A percentile compares a stretch with the other conserved stretches of the same genome.
phyloP scores from a whole-genome alignment of 1,139 yeast genomes.

The Suhomyces terraborum region DNA sequence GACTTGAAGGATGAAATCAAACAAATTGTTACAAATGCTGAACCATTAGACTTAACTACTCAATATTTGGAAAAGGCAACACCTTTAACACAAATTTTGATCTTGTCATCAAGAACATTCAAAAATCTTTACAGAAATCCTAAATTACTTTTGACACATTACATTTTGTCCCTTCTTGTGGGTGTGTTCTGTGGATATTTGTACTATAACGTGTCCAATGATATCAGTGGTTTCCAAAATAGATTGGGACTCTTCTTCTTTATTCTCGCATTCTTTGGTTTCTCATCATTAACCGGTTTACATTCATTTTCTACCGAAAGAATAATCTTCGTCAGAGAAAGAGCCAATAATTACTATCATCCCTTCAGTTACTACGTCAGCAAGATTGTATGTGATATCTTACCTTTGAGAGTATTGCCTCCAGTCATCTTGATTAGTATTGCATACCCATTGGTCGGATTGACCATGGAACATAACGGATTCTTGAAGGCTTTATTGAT shows the following conservation, averaged over 20 bases:
- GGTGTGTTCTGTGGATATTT: slow-evolving; percentile 85
- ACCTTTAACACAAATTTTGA: slow-evolving; percentile 60
- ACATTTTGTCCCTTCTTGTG: slow-evolving; percentile 69
- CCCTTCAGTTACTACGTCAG: slow-evolving; percentile 84
- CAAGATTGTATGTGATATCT: slow-evolving; percentile 83
- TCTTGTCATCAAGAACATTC: slow-evolving; percentile 83
- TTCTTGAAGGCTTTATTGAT: slow-evolving; percentile 71
- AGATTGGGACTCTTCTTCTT: slow-evolving; percentile 91
- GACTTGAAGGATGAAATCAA: slow-evolving; percentile 54
- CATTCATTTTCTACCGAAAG: slow-evolving; percentile 88
- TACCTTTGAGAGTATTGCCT: slow-evolving; percentile 88
- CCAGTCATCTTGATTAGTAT: slow-evolving; percentile 82
- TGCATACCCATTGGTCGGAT: slow-evolving; percentile 89
- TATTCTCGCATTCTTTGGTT: slow-evolving; percentile 86
- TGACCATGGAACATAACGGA: slow-evolving; percentile 77
- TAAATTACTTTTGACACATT: slow-evolving; percentile 77
- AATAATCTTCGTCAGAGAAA: slow-evolving; percentile 83
- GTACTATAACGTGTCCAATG: slow-evolving; percentile 79
- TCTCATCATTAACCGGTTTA: slow-evolving; percentile 86
- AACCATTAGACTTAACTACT: slow-evolving; percentile 37
- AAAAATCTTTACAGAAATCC: slow-evolving; percentile 93
- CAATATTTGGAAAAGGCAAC: slow-evolving; percentile 53
- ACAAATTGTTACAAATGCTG: slow-evolving; percentile 33
- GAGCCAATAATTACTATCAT: slow-evolving; percentile 90
- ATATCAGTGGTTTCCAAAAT: slow-evolving; percentile 95